Percentiles rank a stretch among this genome's conserved stretches.
These are phyloP conservation scores for Vararia minispora DNA, from an alignment of 768 basidiomycete species.

Conservation along the genomic window DNA sequence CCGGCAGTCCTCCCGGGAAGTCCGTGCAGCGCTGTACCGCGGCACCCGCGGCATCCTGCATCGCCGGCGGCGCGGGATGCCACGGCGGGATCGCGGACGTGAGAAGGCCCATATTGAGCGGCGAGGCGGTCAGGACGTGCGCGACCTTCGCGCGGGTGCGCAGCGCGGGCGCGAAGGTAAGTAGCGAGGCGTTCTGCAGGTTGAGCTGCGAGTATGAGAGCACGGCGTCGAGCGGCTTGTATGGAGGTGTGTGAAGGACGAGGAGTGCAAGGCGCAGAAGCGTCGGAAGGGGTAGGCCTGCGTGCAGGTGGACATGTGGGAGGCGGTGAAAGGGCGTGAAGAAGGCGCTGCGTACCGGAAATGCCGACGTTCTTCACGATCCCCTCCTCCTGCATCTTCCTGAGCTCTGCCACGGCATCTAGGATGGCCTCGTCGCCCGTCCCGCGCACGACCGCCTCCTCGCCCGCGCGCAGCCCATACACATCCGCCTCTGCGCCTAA, in stretches of 20 bases:
- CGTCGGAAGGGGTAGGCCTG: slow-evolving; percentile 74
- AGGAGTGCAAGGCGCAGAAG: slow-evolving; percentile 76
- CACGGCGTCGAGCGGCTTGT: slow-evolving; percentile 64
- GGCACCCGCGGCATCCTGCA: slow-evolving; percentile 32
- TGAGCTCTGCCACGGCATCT: slow-evolving; percentile 53
- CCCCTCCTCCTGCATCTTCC: slow-evolving; percentile 61
- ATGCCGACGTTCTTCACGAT: slow-evolving; percentile 67
- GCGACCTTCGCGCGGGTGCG: slow-evolving; percentile 49
- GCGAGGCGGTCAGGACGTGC: slow-evolving; percentile 70
- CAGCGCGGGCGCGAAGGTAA: slow-evolving; percentile 45
- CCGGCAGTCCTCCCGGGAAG: slow-evolving; percentile 39
- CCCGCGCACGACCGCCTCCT: slow-evolving; percentile 47
- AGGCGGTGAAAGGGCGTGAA: background rate
- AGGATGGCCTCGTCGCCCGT: slow-evolving; percentile 66
- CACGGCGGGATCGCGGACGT: slow-evolving; percentile 46
- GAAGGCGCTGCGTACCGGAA: slow-evolving; percentile 38
- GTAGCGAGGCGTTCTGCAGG: slow-evolving; percentile 58
- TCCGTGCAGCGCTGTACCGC: slow-evolving; percentile 22
- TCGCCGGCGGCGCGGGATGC: slow-evolving; percentile 60
- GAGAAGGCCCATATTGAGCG: slow-evolving; percentile 77
- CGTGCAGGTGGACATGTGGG: background rate
- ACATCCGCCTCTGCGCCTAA: slow-evolving; percentile 38
- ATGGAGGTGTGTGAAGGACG: slow-evolving; percentile 53
- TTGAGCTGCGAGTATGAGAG: slow-evolving; percentile 76
- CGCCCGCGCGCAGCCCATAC: slow-evolving; percentile 55